phyloP scores from a whole-genome alignment of 495 filamentous ascomycete species.

The Geopyxis carbonaria region DNA sequence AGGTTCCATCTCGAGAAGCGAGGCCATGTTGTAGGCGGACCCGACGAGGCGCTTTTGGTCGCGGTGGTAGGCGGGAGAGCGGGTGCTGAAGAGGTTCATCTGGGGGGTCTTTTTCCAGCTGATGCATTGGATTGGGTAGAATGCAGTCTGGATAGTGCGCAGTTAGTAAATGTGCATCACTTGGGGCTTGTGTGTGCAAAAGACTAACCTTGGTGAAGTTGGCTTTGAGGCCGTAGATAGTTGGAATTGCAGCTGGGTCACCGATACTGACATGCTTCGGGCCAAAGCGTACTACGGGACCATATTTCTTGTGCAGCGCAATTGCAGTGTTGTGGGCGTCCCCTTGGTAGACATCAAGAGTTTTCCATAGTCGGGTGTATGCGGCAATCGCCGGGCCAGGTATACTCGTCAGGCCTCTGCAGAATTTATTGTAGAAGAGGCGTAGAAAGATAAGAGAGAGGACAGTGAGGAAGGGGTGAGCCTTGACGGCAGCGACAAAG shows the following conservation, averaged over 20 bases:
- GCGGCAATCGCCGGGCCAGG: slow-evolving; percentile 28
- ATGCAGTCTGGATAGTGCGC: slow-evolving; percentile 29
- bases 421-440: too few relatives aligned
- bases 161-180: too few relatives aligned
- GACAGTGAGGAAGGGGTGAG: too few relatives aligned
- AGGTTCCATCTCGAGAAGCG: slow-evolving; percentile 26
- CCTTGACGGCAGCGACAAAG: too few relatives aligned
- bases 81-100: slow-evolving; percentile 28
- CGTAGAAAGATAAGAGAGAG: too few relatives aligned
- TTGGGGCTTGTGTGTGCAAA: too few relatives aligned
- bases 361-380: slow-evolving; percentile 27
- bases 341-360: slow-evolving; percentile 26
- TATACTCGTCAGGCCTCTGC: slow-evolving; percentile 10
- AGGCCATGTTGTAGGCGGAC: slow-evolving; percentile 26
- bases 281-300: slow-evolving; percentile 31
- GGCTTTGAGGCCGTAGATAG: slow-evolving; percentile 29
- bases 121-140: slow-evolving; percentile 29
- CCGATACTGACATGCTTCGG: slow-evolving; percentile 28
- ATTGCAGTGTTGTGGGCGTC: slow-evolving; percentile 24
- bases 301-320: slow-evolving; percentile 32
- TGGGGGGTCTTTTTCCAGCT: slow-evolving; percentile 25
- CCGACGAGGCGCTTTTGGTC: slow-evolving; percentile 20
- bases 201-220: slow-evolving; percentile 28
- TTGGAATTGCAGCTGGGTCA: slow-evolving; percentile 27
- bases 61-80: slow-evolving; percentile 22